A percentile compares a stretch with the other conserved stretches of the same genome.
These are phyloP conservation scores for Boletus patriciae DNA, from an alignment of 768 basidiomycete genomes.

Conservation along the genomic window DNA sequence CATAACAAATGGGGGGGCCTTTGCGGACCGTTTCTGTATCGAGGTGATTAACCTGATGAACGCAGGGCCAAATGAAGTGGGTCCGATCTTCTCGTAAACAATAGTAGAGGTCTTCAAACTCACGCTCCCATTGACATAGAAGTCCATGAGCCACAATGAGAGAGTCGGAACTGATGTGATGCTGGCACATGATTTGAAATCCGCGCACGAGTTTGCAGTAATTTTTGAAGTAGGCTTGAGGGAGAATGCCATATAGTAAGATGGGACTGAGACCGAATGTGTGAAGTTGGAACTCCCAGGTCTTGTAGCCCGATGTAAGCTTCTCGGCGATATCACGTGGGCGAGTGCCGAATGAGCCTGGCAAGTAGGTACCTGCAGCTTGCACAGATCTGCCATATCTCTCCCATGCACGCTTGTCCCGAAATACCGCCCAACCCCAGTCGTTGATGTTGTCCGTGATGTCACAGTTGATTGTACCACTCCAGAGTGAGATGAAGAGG, in stretches of 20 bases:
- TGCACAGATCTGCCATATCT: no score
- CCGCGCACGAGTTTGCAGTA: background rate
- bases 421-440: no score
- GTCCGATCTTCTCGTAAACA: background rate
- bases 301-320: conserved; percentile 25
- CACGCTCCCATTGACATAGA: background rate
- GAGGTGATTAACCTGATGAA: background rate
- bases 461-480: no score
- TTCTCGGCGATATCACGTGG: conserved; percentile 22
- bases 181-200: background rate
- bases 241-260: conserved; percentile 12
- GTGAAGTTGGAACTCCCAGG: conserved; percentile 21
- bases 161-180: background rate
- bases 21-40: background rate
- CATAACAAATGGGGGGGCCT: background rate
- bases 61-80: background rate
- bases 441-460: no score
- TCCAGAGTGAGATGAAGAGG: no score
- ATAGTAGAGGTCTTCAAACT: background rate
- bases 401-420: no score
- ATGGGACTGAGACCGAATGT: conserved; percentile 17
- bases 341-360: conserved; percentile 13
- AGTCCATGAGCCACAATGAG: background rate
- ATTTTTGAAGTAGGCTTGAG: conserved; percentile 7
- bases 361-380: conserved; percentile 2